Conservation (phyloP, 2,329 filamentous ascomycete species). For the Aspergillus costaricaensis region DNA sequence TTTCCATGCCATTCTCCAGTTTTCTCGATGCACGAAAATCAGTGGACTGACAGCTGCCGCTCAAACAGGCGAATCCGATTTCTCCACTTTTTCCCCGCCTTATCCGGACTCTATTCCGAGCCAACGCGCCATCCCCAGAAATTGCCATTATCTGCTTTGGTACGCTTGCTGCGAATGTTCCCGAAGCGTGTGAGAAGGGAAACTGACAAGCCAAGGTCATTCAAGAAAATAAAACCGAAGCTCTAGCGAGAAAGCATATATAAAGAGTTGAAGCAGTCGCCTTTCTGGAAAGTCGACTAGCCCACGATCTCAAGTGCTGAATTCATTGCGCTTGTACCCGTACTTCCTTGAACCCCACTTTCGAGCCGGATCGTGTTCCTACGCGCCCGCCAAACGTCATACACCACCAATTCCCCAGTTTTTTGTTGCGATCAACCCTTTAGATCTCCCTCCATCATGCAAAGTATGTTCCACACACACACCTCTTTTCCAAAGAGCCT, state of each 20-base stretch:
- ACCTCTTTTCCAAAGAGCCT: neutral
- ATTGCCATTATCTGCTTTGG: slow-evolving; percentile 11
- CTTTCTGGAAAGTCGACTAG: neutral
- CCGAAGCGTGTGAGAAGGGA: slow-evolving; percentile 13
- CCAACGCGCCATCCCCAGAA: slow-evolving; percentile 11
- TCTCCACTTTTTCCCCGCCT: slow-evolving; percentile 37
- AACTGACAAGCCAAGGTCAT: slow-evolving; percentile 9
- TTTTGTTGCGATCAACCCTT: slow-evolving; percentile 16
- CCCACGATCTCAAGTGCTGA: neutral
- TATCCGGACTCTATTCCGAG: slow-evolving; percentile 20
- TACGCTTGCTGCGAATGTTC: slow-evolving; percentile 6
- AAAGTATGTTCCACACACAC: slow-evolving; percentile 33
- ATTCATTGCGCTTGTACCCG: neutral
- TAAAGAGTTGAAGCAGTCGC: slow-evolving; percentile 14
- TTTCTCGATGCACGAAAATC: slow-evolving; percentile 13
- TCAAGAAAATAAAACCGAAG: too few relatives aligned
- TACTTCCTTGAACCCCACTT: slow-evolving; percentile 5
- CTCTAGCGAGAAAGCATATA: neutral
- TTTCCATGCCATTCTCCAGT: slow-evolving; percentile 5
- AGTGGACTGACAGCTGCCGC: slow-evolving; percentile 12
- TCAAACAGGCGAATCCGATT: slow-evolving; percentile 4
- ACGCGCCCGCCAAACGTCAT: slow-evolving; percentile 10
- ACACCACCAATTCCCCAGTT: slow-evolving; percentile 3
- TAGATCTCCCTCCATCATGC: slow-evolving; percentile 30
- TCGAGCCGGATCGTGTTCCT: slow-evolving; percentile 1